These are phyloP conservation scores for Lablab purpureus DNA, from an alignment of 306 rosid genomes.

Conservation along the genomic window DNA sequence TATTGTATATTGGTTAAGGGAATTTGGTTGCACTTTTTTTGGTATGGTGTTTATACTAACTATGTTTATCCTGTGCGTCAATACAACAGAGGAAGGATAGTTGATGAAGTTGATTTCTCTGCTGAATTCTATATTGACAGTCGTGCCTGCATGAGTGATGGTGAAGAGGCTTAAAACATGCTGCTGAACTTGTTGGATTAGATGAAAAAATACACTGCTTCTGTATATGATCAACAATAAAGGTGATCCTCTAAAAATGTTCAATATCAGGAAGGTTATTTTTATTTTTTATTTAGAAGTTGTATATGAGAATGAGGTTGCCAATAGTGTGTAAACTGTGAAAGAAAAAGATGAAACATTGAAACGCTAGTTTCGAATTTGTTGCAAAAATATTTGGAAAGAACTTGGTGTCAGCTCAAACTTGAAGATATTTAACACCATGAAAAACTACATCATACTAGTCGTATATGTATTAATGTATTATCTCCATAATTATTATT, in stretches of 20 bases:
- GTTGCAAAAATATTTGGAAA: constrained; percentile 1
- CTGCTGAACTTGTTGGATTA: constrained; percentile 18
- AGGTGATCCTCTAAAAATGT: constrained; percentile 31
- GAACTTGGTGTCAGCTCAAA: too few relatives aligned
- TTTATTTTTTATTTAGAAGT: neutral
- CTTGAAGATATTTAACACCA: too few relatives aligned
- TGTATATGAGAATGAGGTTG: constrained; percentile 18
- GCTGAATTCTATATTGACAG: constrained; percentile 68
- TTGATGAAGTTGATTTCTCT: constrained; percentile 71
- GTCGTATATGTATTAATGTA: too few relatives aligned
- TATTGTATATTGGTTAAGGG: neutral
- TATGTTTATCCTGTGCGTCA: constrained; percentile 20
- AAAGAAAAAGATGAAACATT: constrained; percentile 16
- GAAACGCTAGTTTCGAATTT: constrained; percentile 29
- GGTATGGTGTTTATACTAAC: constrained; percentile 31
- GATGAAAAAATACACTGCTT: constrained; percentile 36
- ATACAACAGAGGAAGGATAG: constrained; percentile 72
- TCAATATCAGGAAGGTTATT: constrained; percentile 11
- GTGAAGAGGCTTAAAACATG: constrained; percentile 65
- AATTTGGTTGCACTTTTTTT: neutral
- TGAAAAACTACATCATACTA: too few relatives aligned
- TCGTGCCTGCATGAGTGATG: constrained; percentile 67
- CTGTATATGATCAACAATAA: constrained; percentile 37
- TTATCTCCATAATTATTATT: too few relatives aligned
- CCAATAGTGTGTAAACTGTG: constrained; percentile 22